Percentiles rank a stretch among this genome's conserved stretches.
phyloP scores from a whole-genome alignment of 257 asterid genomes.

The Jacaranda copaia region DNA sequence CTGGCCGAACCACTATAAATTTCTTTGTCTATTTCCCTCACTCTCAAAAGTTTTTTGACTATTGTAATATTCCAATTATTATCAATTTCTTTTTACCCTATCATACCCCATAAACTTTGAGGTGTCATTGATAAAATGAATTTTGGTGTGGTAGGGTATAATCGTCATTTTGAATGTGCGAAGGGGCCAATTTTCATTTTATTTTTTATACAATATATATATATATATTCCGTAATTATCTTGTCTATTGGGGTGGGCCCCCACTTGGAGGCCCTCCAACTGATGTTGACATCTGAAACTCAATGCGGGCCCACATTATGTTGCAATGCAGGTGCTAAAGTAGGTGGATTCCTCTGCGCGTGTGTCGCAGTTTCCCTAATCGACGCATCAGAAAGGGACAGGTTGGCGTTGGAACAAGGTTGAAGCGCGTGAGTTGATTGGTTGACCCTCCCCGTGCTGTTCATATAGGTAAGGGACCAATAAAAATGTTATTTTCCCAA shows the following conservation, averaged over 20 bases:
- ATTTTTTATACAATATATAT: not conserved
- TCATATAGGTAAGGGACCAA: conserved; percentile 48
- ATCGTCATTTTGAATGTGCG: too few species aligned
- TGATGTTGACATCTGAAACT: conserved; percentile 45
- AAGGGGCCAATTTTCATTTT: too few species aligned
- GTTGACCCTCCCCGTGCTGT: conserved; percentile 36
- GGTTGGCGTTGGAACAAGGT: not conserved
- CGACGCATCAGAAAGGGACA: not conserved
- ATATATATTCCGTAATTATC: conserved; percentile 39
- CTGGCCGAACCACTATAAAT: too few species aligned
- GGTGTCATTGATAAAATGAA: too few species aligned
- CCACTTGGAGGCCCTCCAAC: conserved; percentile 37
- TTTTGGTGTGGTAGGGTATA: too few species aligned
- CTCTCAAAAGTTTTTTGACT: too few species aligned
- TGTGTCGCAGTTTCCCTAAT: not conserved
- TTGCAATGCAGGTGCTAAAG: not conserved
- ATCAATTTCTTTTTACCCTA: too few species aligned
- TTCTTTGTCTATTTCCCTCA: too few species aligned
- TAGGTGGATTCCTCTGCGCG: not conserved
- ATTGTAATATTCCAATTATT: too few species aligned
- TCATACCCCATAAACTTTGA: too few species aligned
- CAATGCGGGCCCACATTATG: conserved; percentile 24
- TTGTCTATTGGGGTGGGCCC: conserved; percentile 40
- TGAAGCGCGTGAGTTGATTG: conserved; percentile 10
- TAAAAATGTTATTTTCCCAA: conserved; percentile 43